These are phyloP conservation scores for Hylodesmum podocarpum DNA, from an alignment of 306 rosid genomes.

Conservation along the genomic window DNA sequence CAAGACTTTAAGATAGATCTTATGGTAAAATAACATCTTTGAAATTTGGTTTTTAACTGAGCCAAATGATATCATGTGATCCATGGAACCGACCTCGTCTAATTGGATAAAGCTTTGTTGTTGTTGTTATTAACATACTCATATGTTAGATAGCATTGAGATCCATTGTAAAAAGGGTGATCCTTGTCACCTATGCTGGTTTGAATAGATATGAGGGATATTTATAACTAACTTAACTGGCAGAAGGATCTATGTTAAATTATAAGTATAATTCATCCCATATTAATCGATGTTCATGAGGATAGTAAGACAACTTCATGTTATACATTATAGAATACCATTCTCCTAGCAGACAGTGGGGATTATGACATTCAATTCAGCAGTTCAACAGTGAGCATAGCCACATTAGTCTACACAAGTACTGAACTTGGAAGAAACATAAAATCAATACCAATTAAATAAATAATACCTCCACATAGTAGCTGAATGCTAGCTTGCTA, in stretches of 20 bases:
- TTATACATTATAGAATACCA: background rate
- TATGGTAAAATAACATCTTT: too few species aligned
- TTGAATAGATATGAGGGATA: background rate
- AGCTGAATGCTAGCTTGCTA: slow-evolving; percentile 97
- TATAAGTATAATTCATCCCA: background rate
- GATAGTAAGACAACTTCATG: background rate
- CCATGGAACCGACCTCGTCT: too few species aligned
- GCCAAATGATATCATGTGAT: too few species aligned
- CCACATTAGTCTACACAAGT: background rate
- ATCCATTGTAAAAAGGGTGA: background rate
- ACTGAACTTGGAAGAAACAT: background rate
- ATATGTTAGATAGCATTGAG: background rate
- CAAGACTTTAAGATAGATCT: background rate
- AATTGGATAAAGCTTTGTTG: too few species aligned
- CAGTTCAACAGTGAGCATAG: background rate
- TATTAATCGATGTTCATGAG: background rate
- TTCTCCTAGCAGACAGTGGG: background rate
- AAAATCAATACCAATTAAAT: background rate
- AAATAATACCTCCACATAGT: slow-evolving; percentile 84
- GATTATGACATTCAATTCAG: background rate
- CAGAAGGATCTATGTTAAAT: background rate
- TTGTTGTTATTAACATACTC: too few species aligned
- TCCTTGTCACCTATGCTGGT: background rate
- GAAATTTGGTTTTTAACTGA: too few species aligned
- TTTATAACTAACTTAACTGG: background rate